Base-by-base conservation (phyloP, 1,284 basidiomycete genomes). In the Microbotryum scabiosae region DNA sequence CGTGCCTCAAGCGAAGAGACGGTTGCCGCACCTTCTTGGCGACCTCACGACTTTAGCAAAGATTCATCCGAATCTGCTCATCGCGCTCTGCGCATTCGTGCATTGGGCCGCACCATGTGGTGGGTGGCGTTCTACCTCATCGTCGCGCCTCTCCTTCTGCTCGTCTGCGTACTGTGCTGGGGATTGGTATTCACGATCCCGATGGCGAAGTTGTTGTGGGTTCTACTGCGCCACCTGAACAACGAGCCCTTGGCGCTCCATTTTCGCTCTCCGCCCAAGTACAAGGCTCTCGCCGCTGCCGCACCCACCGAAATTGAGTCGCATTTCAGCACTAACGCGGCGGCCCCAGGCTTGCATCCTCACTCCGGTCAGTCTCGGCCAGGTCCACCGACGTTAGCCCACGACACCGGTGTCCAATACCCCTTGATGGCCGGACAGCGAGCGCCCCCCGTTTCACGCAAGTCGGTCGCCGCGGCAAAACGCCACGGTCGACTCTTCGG, bases 151-250 rank as follows among this genome's bases (percentile, higher is more conserved):
- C 78, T 90, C 63, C 87, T 98, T 82, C 81, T 93, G 54, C 61
- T 86, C 63, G 88, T 90, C 41, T 93, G 91, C 74, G 73, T 89
- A 60, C 77, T 91, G 50, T 97, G 93, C 78, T 99, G 93, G 91
- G 89, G 81, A 28, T 80, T 92, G 65, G 86, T 98, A 63, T 81
- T 98, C 73, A 88, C 93, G 46, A 90, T 98, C 64, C 96, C 96
- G 8, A 99, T 98, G 96, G 96, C 93, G 43, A 94, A 89, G 75
- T 81, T 98, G 51, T 90, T 85, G 66, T 98, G 94, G 93, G 89
- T 85, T 18, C 81, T 99, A 47, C 81, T 98, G 73, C 85, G 86
- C 60, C 83, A 91, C 73, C 80, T 99, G 52, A 85, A 86, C 70
- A 78, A 80, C 60, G 85, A 87, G 65, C 92, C 96, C 0, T 84